phyloP scores from a whole-genome alignment of 768 basidiomycete species.

The Clitopilus hobsonii region DNA sequence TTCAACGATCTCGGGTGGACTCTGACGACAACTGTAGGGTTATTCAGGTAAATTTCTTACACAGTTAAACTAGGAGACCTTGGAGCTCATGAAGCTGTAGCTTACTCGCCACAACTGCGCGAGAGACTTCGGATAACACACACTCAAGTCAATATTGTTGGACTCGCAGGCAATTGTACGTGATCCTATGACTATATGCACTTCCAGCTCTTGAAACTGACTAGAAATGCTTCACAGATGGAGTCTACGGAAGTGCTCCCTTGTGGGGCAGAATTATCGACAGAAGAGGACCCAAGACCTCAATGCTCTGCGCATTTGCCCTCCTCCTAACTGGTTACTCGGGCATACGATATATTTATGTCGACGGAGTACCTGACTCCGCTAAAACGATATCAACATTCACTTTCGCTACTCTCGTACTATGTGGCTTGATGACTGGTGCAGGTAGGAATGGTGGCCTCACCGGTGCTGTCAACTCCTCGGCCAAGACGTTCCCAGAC shows the following conservation, averaged over 20 bases:
- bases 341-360: conserved; percentile 67
- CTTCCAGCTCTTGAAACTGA: background rate
- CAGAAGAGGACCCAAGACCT: conserved; percentile 61
- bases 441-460: conserved; percentile 73
- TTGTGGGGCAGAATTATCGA: conserved; percentile 81
- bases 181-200: background rate
- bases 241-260: conserved; percentile 74
- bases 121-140: conserved; percentile 70
- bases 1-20: conserved; percentile 1
- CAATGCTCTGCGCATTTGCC: conserved; percentile 54
- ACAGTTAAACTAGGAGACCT: conserved; percentile 3
- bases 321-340: conserved; percentile 68
- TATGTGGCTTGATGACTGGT: conserved; percentile 72
- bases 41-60: conserved; percentile 32
- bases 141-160: conserved; percentile 79
- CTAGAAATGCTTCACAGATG: conserved; percentile 38
- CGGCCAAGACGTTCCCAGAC: conserved; percentile 80
- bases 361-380: conserved; percentile 39
- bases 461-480: conserved; percentile 68
- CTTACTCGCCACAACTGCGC: conserved; percentile 86
- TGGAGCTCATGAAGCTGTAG: conserved; percentile 26
- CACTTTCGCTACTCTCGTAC: conserved; percentile 45
- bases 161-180: conserved; percentile 73
- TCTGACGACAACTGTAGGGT: conserved; percentile 22
- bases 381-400: conserved; percentile 32